phyloP scores from a whole-genome alignment of 495 filamentous ascomycete genomes.

The Jackrogersella multiformis region DNA sequence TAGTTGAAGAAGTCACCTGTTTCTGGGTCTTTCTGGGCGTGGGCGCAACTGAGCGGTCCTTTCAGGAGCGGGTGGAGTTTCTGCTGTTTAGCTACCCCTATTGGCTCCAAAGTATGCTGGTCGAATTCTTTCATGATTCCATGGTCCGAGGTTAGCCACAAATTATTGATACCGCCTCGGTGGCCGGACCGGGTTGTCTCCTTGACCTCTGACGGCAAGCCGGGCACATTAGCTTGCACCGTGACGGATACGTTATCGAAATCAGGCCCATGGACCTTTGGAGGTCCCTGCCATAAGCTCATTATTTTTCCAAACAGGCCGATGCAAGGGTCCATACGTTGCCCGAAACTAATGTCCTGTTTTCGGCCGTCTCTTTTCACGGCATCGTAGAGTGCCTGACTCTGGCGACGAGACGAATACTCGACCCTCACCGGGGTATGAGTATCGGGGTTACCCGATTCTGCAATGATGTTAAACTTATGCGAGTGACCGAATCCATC shows the following conservation, averaged over 20 bases:
- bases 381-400: slow-evolving; percentile 63
- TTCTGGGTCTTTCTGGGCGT: slow-evolving; percentile 72
- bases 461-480: slow-evolving; percentile 69
- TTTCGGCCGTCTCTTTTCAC: slow-evolving; percentile 62
- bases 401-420: slow-evolving; percentile 77
- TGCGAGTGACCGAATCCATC: slow-evolving; percentile 81
- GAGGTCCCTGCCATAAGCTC: slow-evolving; percentile 55
- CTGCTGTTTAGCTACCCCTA: slow-evolving; percentile 65
- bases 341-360: slow-evolving; percentile 65
- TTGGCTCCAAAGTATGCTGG: slow-evolving; percentile 74
- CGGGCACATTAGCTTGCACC: slow-evolving; percentile 67
- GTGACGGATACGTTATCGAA: slow-evolving; percentile 67
- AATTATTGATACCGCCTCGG: slow-evolving; percentile 50
- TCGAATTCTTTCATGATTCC: slow-evolving; percentile 66
- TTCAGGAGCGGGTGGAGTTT: slow-evolving; percentile 71
- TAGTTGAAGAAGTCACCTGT: slow-evolving; percentile 83
- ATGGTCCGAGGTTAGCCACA: slow-evolving; percentile 71
- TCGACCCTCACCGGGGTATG: slow-evolving; percentile 55
- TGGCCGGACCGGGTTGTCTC: slow-evolving; percentile 36
- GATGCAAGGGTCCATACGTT: slow-evolving; percentile 73
- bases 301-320: slow-evolving; percentile 73
- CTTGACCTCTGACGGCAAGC: slow-evolving; percentile 42
- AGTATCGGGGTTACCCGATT: slow-evolving; percentile 36
- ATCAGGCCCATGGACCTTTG: slow-evolving; percentile 35
- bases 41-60: slow-evolving; percentile 70